Conservation (phyloP, 2,329 filamentous ascomycete species). For the Tetracladium maxilliforme region DNA sequence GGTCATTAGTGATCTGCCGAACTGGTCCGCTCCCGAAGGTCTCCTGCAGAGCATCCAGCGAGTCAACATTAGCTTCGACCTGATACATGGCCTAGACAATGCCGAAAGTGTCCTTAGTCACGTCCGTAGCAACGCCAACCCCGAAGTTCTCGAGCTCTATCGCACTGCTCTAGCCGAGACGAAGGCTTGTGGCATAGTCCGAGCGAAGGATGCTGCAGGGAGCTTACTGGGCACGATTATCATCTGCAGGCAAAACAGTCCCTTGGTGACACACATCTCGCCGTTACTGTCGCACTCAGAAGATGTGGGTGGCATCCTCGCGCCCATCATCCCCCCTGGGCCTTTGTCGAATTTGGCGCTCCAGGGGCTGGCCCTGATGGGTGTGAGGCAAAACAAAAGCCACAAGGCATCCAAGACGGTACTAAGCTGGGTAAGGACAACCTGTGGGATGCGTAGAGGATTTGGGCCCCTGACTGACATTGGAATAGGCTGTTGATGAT, state of each 20-base stretch:
- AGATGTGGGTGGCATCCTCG: slow-evolving; percentile 47
- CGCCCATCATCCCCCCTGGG: slow-evolving; percentile 47
- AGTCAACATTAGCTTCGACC: slow-evolving; percentile 45
- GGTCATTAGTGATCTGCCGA: slow-evolving; percentile 40
- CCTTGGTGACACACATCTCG: slow-evolving; percentile 45
- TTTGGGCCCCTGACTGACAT: slow-evolving; percentile 1
- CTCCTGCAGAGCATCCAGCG: slow-evolving; percentile 39
- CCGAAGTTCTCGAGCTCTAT: slow-evolving; percentile 52
- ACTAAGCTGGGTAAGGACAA: slow-evolving; percentile 2
- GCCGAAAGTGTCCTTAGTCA: slow-evolving; percentile 46
- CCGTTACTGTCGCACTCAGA: slow-evolving; percentile 30
- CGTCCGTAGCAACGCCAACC: slow-evolving; percentile 45
- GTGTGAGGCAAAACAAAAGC: slow-evolving; percentile 50
- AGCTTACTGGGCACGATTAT: slow-evolving; percentile 49
- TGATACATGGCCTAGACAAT: slow-evolving; percentile 47
- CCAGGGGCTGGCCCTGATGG: slow-evolving; percentile 49
- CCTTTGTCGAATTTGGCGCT: slow-evolving; percentile 48
- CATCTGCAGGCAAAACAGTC: slow-evolving; percentile 43
- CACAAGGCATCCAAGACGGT: slow-evolving; percentile 41
- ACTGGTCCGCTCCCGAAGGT: slow-evolving; percentile 47
- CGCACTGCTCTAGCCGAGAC: slow-evolving; percentile 46
- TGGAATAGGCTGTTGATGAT: slow-evolving; percentile 27
- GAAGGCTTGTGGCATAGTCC: slow-evolving; percentile 47
- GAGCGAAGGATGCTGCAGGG: slow-evolving; percentile 45
- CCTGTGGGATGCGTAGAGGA: background rate